Conservation (phyloP, 2,329 filamentous ascomycete genomes). For the Pseudocercospora pini-densiflorae region DNA sequence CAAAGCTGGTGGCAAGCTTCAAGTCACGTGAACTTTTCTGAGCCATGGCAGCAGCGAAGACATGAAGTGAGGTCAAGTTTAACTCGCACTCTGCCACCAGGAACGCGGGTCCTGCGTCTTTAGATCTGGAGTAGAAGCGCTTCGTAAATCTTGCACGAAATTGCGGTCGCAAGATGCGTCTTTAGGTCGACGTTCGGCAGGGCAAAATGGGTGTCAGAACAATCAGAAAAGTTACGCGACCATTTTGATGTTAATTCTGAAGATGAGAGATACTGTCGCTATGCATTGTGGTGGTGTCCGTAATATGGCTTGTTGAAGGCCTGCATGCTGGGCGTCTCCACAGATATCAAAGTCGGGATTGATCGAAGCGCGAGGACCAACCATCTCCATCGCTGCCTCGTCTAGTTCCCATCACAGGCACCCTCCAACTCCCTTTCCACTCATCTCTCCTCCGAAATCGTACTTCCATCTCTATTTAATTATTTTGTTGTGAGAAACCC, state of each 20-base stretch:
- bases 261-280: background rate
- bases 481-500: background rate
- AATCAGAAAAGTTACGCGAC: conserved; percentile 11
- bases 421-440: background rate
- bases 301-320: conserved; percentile 5
- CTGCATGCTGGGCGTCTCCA: conserved; percentile 3
- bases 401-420: background rate
- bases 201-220: background rate
- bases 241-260: background rate
- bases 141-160: background rate
- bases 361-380: background rate
- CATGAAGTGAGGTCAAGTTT: background rate
- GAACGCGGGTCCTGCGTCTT: background rate
- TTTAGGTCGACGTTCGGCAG: background rate
- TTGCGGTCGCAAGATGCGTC: background rate
- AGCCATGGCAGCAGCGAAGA: background rate
- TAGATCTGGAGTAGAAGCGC: background rate
- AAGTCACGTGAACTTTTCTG: background rate
- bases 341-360: conserved; percentile 2
- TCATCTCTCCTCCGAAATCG: background rate
- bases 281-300: background rate
- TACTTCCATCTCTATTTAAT: background rate
- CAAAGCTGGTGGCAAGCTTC: background rate
- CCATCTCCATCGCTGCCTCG: conserved; percentile 4
- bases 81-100: background rate